Conservation (phyloP, 257 asterid genomes). For the Salvia splendens region DNA sequence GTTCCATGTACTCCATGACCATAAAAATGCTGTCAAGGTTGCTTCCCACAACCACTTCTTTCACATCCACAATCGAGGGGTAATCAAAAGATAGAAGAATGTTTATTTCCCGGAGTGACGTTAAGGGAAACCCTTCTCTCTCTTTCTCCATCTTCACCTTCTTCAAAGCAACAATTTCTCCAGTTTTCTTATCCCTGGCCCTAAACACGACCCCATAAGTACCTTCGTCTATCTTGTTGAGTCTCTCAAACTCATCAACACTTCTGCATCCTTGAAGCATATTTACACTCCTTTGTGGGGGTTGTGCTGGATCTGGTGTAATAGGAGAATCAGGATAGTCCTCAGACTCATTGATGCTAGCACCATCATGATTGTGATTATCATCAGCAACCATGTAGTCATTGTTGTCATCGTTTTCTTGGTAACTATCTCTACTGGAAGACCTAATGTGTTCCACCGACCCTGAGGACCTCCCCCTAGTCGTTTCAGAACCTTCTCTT, state of each 20-base stretch:
- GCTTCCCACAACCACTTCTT: constrained; percentile 91
- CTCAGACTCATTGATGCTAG: constrained; percentile 50
- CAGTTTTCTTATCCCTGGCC: constrained; percentile 86
- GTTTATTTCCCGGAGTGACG: constrained; percentile 86
- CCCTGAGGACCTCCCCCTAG: constrained; percentile 53
- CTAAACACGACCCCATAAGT: constrained; percentile 91
- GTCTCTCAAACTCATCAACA: constrained; percentile 87
- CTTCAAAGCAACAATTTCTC: constrained; percentile 92
- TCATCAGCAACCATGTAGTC: constrained; percentile 59
- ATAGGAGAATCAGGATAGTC: constrained; percentile 49
- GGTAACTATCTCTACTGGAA: constrained; percentile 72
- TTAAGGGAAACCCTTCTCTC: constrained; percentile 93
- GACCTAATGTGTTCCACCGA: constrained; percentile 73
- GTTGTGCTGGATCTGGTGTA: constrained; percentile 46
- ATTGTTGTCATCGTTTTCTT: constrained; percentile 42
- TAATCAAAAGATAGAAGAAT: constrained; percentile 83
- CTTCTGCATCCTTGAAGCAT: constrained; percentile 95
- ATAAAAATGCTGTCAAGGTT: constrained; percentile 84
- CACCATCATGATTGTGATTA: constrained; percentile 41
- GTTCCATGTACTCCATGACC: constrained; percentile 99
- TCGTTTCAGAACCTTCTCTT: constrained; percentile 58
- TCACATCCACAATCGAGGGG: constrained; percentile 83
- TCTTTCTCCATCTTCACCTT: constrained; percentile 97
- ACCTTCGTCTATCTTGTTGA: constrained; percentile 91
- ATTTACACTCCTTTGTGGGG: constrained; percentile 63